Evolutionary conservation across 805 yeast species (phyloP), one percentile per base, ranked within the genome.

Genomic region (Schwanniomyces occidentalis): DNA sequence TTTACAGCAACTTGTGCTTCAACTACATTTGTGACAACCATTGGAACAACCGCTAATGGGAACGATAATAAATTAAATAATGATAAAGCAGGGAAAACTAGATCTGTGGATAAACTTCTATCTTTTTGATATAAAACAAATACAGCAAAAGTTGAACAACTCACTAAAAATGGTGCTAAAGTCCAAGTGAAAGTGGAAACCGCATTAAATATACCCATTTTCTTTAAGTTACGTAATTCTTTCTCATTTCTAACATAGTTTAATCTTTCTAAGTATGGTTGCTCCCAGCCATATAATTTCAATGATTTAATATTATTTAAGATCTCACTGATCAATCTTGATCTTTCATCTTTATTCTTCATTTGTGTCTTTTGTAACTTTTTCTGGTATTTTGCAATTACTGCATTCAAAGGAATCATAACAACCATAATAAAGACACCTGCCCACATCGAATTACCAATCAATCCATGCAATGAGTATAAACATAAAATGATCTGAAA

Each of bases 241-340:
- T 82, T 81, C 29, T 86, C 86, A 54, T 91, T 88, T 73, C 99
- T 83, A 15, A 91, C 95, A 51, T 80, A 65, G 45, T 78, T 77
- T 38, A 95, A 70, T 49, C 83, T 84, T 18, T 71, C 74, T 52
- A 78, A 76, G 56, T 87, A 89, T 3, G 98, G 95, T 20, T 58
- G 65, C 63, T 93, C 99, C 99, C 99, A 93, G 2, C 95, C 95
- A 54, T 93, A 93, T 32, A 95, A 72, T 58, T 93, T 93, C 56
- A 93, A 71, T 8, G 96, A 87, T 65, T 89, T 91, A 58, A 93
- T 87, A 53, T 90, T 91, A 58, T 86, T 87, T 57, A 91, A 71
- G 37, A 91, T 85, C 57, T 91, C 97, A 42, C 87, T 80, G 36
- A 88, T 84, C 27, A 90, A 69, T 47, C 96, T 80, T 8, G 96